Percentiles rank a stretch among this genome's conserved stretches.
These are phyloP conservation scores for Trypanosoma theileri DNA, from an alignment of 208 protist species.

Conservation along the genomic window DNA sequence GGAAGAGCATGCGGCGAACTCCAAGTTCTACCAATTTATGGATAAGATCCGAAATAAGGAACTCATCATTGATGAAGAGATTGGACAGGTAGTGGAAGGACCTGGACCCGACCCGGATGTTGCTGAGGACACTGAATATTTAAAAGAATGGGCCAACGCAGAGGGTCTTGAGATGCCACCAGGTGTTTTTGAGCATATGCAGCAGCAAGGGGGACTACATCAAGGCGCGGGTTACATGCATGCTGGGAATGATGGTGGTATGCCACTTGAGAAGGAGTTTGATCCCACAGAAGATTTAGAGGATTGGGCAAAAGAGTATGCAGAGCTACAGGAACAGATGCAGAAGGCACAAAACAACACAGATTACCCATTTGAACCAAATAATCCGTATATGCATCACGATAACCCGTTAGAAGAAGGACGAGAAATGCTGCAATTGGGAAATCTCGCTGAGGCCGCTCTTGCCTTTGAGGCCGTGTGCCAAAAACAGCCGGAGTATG, in stretches of 20 bases:
- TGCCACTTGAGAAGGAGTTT: neutral
- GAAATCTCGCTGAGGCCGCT: constrained; percentile 82
- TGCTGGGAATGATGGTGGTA: constrained; percentile 20
- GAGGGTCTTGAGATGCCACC: constrained; percentile 63
- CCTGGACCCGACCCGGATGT: constrained; percentile 61
- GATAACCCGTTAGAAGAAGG: constrained; percentile 78
- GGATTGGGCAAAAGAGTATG: constrained; percentile 81
- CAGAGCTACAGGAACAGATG: constrained; percentile 55
- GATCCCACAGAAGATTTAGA: constrained; percentile 43
- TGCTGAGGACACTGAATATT: constrained; percentile 58
- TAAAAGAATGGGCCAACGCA: constrained; percentile 40
- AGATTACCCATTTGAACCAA: constrained; percentile 88
- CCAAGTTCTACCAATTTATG: constrained; percentile 84
- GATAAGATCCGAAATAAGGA: constrained; percentile 68
- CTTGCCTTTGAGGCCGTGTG: constrained; percentile 90
- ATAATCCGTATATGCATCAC: constrained; percentile 86
- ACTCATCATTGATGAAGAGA: constrained; percentile 81
- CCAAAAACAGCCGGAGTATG: constrained; percentile 64
- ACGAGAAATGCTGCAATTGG: constrained; percentile 64
- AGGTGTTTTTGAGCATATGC: constrained; percentile 37
- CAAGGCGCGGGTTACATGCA: constrained; percentile 4
- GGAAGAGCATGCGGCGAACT: constrained; percentile 65
- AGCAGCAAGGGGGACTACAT: neutral
- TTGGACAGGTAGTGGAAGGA: constrained; percentile 63
- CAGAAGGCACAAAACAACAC: constrained; percentile 55